Evolutionary conservation across 2,329 filamentous ascomycete genomes (phyloP).

Genomic region (Neobulgaria alba): DNA sequence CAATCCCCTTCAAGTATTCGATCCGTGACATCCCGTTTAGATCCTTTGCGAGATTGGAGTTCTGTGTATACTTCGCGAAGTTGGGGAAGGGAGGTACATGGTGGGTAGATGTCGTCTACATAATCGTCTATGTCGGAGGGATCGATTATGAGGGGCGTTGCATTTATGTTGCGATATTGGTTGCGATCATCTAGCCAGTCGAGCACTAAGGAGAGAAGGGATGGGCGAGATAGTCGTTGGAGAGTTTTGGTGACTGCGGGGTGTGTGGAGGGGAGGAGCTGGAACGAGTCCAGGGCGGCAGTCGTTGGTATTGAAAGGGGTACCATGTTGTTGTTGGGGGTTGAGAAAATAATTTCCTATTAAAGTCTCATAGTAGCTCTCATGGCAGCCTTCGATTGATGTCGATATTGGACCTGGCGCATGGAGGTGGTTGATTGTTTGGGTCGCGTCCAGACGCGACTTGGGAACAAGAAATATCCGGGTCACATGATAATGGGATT

Average conservation of each 20-base stretch:
- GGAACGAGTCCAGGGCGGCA: constrained; percentile 60
- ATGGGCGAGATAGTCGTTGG: constrained; percentile 59
- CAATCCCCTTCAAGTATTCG: constrained; percentile 61
- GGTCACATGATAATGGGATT: too few relatives aligned
- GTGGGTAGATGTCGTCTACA: constrained; percentile 58
- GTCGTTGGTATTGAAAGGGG: constrained; percentile 59
- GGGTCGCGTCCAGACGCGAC: constrained; percentile 1
- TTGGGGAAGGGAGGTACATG: constrained; percentile 54
- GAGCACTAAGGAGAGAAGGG: constrained; percentile 62
- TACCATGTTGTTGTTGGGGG: constrained; percentile 5
- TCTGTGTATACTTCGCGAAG: constrained; percentile 57
- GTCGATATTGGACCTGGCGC: not conserved
- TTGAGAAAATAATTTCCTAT: not conserved
- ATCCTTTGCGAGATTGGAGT: constrained; percentile 51
- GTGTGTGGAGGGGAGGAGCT: constrained; percentile 59
- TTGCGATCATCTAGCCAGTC: constrained; percentile 69
- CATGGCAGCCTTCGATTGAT: not conserved
- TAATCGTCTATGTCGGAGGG: constrained; percentile 47
- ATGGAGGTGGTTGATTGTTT: not conserved
- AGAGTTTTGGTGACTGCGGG: constrained; percentile 58
- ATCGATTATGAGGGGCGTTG: constrained; percentile 34
- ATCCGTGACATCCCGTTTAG: constrained; percentile 54
- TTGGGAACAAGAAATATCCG: too few relatives aligned
- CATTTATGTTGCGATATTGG: constrained; percentile 49
- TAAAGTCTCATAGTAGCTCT: not conserved